Percentiles rank a stretch among this genome's conserved stretches.
phyloP scores from a whole-genome alignment of 192 early-diverging fungal species.

The Gorgonomyces haynaldii region DNA sequence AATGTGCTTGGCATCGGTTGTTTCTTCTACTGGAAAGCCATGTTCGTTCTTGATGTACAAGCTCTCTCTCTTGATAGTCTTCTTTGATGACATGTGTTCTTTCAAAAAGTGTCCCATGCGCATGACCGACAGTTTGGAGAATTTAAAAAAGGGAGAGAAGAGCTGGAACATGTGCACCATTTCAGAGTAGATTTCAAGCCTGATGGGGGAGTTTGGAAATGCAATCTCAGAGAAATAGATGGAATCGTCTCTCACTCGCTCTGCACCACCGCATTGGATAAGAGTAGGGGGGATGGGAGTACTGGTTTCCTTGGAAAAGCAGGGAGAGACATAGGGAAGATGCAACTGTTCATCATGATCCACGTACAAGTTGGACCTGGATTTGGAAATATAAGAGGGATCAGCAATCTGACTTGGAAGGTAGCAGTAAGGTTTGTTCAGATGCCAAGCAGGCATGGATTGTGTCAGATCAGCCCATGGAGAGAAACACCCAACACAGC shows the following conservation, averaged over 20 bases:
- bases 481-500: conserved; percentile 34
- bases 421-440: conserved; percentile 9
- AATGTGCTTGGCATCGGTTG: background rate
- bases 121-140: background rate
- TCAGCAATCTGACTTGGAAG: conserved; percentile 5
- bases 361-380: conserved; percentile 2
- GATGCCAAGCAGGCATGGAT: conserved; percentile 10
- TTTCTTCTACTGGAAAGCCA: conserved; percentile 5
- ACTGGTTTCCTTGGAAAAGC: conserved; percentile 20
- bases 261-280: conserved; percentile 33
- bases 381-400: conserved; percentile 6
- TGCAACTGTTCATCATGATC: conserved; percentile 5
- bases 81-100: background rate
- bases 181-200: conserved; percentile 35
- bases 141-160: conserved; percentile 3
- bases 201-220: conserved; percentile 13
- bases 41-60: background rate
- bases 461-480: conserved; percentile 35
- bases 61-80: background rate
- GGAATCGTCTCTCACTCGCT: conserved; percentile 38
- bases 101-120: conserved; percentile 2
- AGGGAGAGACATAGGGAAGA: conserved; percentile 30
- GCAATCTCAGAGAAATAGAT: conserved; percentile 15
- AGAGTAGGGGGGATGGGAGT: conserved; percentile 25
- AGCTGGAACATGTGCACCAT: conserved; percentile 7